Base-by-base conservation (phyloP, 2,329 filamentous ascomycete species). In the Fusarium anthophilum region DNA sequence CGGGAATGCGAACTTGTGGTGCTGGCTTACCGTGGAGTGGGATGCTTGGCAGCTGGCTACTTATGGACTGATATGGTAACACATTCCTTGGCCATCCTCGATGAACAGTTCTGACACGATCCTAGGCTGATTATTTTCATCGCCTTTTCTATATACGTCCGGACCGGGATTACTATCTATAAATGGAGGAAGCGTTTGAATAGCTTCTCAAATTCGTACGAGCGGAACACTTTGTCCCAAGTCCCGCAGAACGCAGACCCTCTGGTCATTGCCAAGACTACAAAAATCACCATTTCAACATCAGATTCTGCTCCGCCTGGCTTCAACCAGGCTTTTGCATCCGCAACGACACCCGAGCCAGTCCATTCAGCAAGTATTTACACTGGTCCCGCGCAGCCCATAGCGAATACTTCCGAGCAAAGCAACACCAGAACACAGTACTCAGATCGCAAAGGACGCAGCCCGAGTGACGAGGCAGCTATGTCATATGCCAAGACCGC, bases 11-110 rank as follows among this genome's bases (percentile, higher is more conserved):
- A 66, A 66, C 26, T 39, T 66, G 30, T 66, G 64, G 64, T 66
- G 64, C 12, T 66, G 64, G 64, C 50, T 66, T 12, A 66, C 64
- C 4, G 64, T 66, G 2, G 50, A 66, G 15, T 66, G 64, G 64
- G 64, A 66, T 58, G 64, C 64, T 15, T 66, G 61, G 64, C 64
- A 66, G 61, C 64, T 66, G 38, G 64, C 64, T 14, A 66, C 64
- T 5, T 66, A 66, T 8, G 61, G 61, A 50, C 61, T 66, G 10
- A 66, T 66, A 18, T 66, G 64, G 64, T 66, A 66, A 66, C 1
- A 6, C 7, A 44, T 44, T 56, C 14, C 17, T 65, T 38, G 2
- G 6, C 6, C 18, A n/a, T 60, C 14, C 28, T 43, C 37, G 6
- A 24, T 26, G 1, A 8, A 66, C 37, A 44, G 3, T 44, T 44